phyloP scores from a whole-genome alignment of 2,329 filamentous ascomycete genomes.

The Trichoderma sp. region DNA sequence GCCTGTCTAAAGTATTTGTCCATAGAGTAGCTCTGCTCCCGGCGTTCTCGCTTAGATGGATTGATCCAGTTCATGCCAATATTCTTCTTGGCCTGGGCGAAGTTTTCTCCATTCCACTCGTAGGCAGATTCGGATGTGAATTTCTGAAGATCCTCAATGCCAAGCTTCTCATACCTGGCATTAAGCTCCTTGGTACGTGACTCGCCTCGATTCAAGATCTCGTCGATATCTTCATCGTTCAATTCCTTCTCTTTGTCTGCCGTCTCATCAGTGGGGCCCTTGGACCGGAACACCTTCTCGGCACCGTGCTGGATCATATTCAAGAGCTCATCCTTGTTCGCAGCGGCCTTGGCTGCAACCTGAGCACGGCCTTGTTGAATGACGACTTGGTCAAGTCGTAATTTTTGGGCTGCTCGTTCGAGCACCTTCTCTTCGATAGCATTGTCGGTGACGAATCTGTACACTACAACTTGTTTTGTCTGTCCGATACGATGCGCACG shows the following conservation, averaged over 20 bases:
- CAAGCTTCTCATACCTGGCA: slow-evolving; percentile 93
- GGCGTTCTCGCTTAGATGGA: slow-evolving; percentile 95
- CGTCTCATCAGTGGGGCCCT: slow-evolving; percentile 64
- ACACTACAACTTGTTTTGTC: slow-evolving; percentile 96
- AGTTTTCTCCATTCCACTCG: slow-evolving; percentile 98
- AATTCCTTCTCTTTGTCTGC: slow-evolving; percentile 63
- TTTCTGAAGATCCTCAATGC: slow-evolving; percentile 95
- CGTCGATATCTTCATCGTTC: slow-evolving; percentile 88
- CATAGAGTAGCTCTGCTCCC: slow-evolving; percentile 97
- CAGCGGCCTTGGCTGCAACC: slow-evolving; percentile 83
- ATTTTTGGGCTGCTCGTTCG: slow-evolving; percentile 92
- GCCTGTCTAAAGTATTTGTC: slow-evolving; percentile 98
- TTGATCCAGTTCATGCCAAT: slow-evolving; percentile 97
- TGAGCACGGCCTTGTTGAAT: slow-evolving; percentile 97
- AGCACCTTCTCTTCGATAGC: slow-evolving; percentile 98
- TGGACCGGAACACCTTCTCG: slow-evolving; percentile 84
- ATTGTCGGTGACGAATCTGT: slow-evolving; percentile 95
- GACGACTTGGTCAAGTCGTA: slow-evolving; percentile 93
- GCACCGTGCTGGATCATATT: slow-evolving; percentile 99
- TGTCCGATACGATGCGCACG: slow-evolving; percentile 97
- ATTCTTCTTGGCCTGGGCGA: slow-evolving; percentile 87
- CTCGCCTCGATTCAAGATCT: slow-evolving; percentile 83
- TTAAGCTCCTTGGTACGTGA: slow-evolving; percentile 87
- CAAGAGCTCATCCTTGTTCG: slow-evolving; percentile 92
- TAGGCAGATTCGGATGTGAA: slow-evolving; percentile 97